phyloP scores from a whole-genome alignment of 2,329 filamentous ascomycete genomes.

The Mollisia scopiformis region DNA sequence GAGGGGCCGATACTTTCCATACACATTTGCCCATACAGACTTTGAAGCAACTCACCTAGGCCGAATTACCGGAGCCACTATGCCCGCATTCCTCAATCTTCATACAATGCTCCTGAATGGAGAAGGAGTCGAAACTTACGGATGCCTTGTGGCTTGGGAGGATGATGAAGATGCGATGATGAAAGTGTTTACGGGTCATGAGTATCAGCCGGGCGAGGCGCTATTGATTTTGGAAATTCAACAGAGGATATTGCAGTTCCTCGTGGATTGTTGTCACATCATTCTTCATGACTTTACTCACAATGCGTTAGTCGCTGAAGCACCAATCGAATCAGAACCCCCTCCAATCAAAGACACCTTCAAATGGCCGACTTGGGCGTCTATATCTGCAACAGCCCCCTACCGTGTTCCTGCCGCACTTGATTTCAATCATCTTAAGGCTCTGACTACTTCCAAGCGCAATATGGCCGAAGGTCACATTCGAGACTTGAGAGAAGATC shows the following conservation, averaged over 20 bases:
- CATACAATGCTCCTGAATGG: slow-evolving; percentile 41
- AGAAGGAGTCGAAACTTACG: slow-evolving; percentile 39
- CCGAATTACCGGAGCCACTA: slow-evolving; percentile 24
- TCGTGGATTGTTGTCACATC: slow-evolving; percentile 48
- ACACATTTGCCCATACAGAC: slow-evolving; percentile 52
- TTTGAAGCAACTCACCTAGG: slow-evolving; percentile 39
- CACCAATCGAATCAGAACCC: slow-evolving; percentile 43
- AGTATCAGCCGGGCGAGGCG: slow-evolving; percentile 49
- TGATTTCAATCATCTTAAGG: slow-evolving; percentile 48
- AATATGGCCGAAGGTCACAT: slow-evolving; percentile 55
- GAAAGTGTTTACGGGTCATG: slow-evolving; percentile 39
- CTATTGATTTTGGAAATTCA: slow-evolving; percentile 55
- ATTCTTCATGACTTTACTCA: slow-evolving; percentile 55
- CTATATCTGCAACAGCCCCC: slow-evolving; percentile 51
- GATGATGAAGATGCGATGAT: slow-evolving; percentile 42
- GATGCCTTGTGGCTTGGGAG: slow-evolving; percentile 41
- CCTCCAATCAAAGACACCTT: slow-evolving; percentile 35
- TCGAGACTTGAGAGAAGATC: slow-evolving; percentile 60
- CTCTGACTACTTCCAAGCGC: slow-evolving; percentile 46
- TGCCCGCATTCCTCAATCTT: slow-evolving; percentile 32
- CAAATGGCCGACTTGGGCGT: slow-evolving; percentile 43
- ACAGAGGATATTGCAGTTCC: slow-evolving; percentile 48
- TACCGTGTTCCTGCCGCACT: slow-evolving; percentile 52
- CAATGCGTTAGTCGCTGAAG: slow-evolving; percentile 33
- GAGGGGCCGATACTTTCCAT: slow-evolving; percentile 49